Evolutionary conservation across 495 filamentous ascomycete species (phyloP), one percentile per base, ranked within the genome.

Genomic region (Geoglossum glabrum): DNA sequence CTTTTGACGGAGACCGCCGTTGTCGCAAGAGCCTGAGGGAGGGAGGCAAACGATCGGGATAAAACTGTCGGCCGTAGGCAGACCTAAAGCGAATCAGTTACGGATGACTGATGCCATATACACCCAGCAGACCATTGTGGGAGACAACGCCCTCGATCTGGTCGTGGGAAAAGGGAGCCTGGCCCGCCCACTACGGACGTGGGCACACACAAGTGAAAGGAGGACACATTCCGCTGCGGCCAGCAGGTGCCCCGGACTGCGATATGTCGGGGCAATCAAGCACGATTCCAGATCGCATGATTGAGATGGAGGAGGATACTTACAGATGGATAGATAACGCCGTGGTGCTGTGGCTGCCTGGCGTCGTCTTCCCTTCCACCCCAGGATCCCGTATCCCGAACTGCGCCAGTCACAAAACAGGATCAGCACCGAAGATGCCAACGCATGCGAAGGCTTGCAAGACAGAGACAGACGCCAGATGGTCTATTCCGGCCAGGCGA

Each of bases 21-120:
- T 60, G 63, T 66, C 63, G 63, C 63, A 64, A 63, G 51, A 56
- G 62, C 45, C 56, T 36, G 59, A 30, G 3, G 25, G 31, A 31
- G 11, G 28, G 23, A 38, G 11, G 11, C 40, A 31, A 60, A 47
- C 56, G 62, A 31, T 38, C 11, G 28, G 54, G 31, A 25, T 38
- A 33, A 56, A 45, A 56, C 33, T 17, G 25, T 38, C 31, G n/a
- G 40, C 54, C 40, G 11, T 38, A 38, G 27, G 11, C 19, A 38
- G 27, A 23, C 10, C 31, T 13, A 40, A 56, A 38, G 1, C 19
- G 11, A 15, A 19, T 56, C 21, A 56, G 54, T 17, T 38, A 56
- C 11, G 10, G 46, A 52, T 13, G 17, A 30, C 25, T 15, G 28
- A 52, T 52, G 8, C 1, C 10, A 19, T 27, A 4, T 2, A 30